Evolutionary conservation across 768 basidiomycete species (phyloP), one percentile per base, ranked within the genome.

Genomic region (Auricularia sp.): DNA sequence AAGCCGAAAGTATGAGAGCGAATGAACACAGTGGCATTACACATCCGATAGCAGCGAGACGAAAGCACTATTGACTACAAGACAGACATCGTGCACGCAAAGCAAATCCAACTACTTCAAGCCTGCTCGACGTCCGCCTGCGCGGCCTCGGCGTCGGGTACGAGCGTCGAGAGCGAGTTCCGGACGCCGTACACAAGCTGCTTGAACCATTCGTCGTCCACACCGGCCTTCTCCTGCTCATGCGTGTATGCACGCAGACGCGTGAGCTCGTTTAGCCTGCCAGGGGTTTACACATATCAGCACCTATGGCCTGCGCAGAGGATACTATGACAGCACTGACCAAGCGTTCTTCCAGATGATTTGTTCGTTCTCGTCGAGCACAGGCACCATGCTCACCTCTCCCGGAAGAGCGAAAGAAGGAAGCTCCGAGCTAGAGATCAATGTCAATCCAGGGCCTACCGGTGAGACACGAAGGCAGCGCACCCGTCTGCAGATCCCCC

Each of bases 171-270:
- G 18, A 59, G 78, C 18, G 87, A 87, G 54, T 80, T 81, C 63
- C 91, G 80, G 53, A 92, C 84, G n/a, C 88, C 84, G 71, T 89
- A 80, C 8, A 91, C 71, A 90, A 93, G 92, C 83, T 89, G 87
- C 67, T 87, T 78, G 70, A 86, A 93, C 91, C 91, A 93, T 67
- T 93, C 91, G 56, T 84, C 85, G 61, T 90, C 89, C 2, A 82
- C 87, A 36, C 87, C 87, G 21, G 84, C 84, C 75, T 91, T 91
- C 72, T 93, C 89, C 71, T 92, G 91, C 69, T 92, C 87, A 8
- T 76, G 80, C 0, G 91, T 88, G n/a, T 91, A 76, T 67, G 87
- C 85, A 70, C 88, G 86, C 64, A 93, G 76, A 70, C 84, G 84
- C 8, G 81, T 81, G 61, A 93, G 81, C 75, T 93, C 91, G 72